Evolutionary conservation across 2,329 filamentous ascomycete genomes (phyloP).

Genomic region (Colletotrichum sidae): DNA sequence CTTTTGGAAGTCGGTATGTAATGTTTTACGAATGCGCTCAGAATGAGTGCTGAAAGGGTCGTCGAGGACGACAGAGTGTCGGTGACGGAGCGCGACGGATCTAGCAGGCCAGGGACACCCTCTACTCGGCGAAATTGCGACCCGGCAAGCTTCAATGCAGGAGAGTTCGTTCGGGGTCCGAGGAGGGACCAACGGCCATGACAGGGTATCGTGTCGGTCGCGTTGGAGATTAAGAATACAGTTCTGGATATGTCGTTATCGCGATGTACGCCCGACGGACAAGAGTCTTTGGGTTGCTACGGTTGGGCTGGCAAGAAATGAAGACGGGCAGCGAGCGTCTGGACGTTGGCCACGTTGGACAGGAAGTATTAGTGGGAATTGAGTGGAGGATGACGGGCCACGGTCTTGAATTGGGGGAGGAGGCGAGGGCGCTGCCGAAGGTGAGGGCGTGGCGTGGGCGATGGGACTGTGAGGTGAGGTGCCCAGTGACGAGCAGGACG

Average conservation of each 20-base stretch:
- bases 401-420: constrained; percentile 32
- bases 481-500: background rate
- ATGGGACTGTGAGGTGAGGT: background rate
- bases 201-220: constrained; percentile 18
- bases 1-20: background rate
- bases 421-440: background rate
- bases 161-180: constrained; percentile 25
- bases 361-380: constrained; percentile 27
- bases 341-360: constrained; percentile 35
- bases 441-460: too few species aligned
- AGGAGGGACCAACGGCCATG: constrained; percentile 29
- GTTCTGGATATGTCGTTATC: constrained; percentile 25
- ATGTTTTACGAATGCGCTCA: background rate
- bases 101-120: constrained; percentile 33
- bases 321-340: constrained; percentile 31
- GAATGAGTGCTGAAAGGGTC: constrained; percentile 2
- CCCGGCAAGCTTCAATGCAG: constrained; percentile 33
- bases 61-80: constrained; percentile 21
- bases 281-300: constrained; percentile 18
- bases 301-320: constrained; percentile 23
- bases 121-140: constrained; percentile 31
- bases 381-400: constrained; percentile 29
- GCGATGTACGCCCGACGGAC: constrained; percentile 23
- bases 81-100: constrained; percentile 29
- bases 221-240: constrained; percentile 32